Conservation (phyloP, 306 rosid species). For the Abrus precatorius region DNA sequence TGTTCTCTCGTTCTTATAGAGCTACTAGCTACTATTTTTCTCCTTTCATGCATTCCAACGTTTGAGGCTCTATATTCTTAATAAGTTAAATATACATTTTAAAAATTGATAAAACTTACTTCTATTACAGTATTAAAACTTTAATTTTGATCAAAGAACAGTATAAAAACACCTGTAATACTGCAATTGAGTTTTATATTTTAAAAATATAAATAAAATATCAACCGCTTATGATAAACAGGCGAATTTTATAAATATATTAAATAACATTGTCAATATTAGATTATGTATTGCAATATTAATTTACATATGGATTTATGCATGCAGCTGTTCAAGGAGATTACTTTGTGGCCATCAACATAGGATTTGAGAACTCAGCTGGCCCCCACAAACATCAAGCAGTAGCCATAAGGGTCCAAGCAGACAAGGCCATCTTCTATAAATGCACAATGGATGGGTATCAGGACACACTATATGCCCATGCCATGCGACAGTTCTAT, state of each 20-base stretch:
- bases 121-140: too few species aligned
- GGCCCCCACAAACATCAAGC: constrained; percentile 77
- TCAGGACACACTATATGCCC: constrained; percentile 76
- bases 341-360: constrained; percentile 60
- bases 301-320: background rate
- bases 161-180: too few species aligned
- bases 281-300: background rate
- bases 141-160: too few species aligned
- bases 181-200: too few species aligned
- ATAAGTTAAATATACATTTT: too few species aligned
- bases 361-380: constrained; percentile 81
- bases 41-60: too few species aligned
- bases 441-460: constrained; percentile 71
- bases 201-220: too few species aligned
- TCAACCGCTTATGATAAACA: too few species aligned
- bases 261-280: background rate
- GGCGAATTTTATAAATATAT: background rate
- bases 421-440: constrained; percentile 67
- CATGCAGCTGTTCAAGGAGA: constrained; percentile 67
- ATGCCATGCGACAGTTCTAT: constrained; percentile 80
- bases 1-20: background rate
- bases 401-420: constrained; percentile 76
- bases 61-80: too few species aligned
- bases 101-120: too few species aligned
- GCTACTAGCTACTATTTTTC: background rate